A percentile compares a stretch with the other conserved stretches of the same genome.
These are phyloP conservation scores for Blastosporella zonata DNA, from an alignment of 1,284 basidiomycete genomes.

Conservation along the genomic window DNA sequence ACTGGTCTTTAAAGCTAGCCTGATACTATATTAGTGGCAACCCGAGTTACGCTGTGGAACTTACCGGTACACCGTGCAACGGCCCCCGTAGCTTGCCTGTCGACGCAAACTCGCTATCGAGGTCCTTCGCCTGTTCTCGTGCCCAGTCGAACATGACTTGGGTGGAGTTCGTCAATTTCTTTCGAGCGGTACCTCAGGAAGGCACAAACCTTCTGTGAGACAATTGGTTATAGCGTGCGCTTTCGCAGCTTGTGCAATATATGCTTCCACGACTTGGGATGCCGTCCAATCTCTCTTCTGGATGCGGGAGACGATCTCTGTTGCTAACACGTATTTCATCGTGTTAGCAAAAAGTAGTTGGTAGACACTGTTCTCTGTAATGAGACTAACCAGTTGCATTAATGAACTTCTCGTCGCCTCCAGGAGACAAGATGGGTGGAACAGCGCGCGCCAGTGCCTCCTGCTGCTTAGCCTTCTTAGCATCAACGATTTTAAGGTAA, in stretches of 20 bases:
- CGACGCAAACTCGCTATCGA: conserved; percentile 63
- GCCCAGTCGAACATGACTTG: conserved; percentile 72
- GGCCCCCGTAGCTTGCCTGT: conserved; percentile 65
- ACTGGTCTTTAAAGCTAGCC: conserved; percentile 57
- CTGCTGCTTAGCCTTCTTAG: conserved; percentile 34
- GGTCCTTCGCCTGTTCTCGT: conserved; percentile 53
- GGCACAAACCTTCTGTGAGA: conserved; percentile 65
- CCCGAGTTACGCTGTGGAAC: conserved; percentile 24
- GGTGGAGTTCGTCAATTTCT: not conserved
- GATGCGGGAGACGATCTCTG: conserved; percentile 62
- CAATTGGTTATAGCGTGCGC: conserved; percentile 73
- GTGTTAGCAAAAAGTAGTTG: not conserved
- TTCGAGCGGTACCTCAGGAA: not conserved
- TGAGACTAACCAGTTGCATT: conserved; percentile 27
- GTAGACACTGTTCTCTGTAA: not conserved
- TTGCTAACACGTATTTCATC: conserved; percentile 37
- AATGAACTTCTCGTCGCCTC: conserved; percentile 22
- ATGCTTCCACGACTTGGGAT: conserved; percentile 68
- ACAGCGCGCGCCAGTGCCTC: conserved; percentile 27
- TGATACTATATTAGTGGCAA: conserved; percentile 12
- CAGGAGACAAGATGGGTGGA: conserved; percentile 11
- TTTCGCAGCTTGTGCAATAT: conserved; percentile 60
- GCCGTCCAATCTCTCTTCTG: conserved; percentile 69
- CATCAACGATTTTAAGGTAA: conserved; percentile 27
- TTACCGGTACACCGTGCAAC: conserved; percentile 81